These are phyloP conservation scores for Podila clonocystis DNA, from an alignment of 192 early-diverging fungal genomes.

Conservation along the genomic window DNA sequence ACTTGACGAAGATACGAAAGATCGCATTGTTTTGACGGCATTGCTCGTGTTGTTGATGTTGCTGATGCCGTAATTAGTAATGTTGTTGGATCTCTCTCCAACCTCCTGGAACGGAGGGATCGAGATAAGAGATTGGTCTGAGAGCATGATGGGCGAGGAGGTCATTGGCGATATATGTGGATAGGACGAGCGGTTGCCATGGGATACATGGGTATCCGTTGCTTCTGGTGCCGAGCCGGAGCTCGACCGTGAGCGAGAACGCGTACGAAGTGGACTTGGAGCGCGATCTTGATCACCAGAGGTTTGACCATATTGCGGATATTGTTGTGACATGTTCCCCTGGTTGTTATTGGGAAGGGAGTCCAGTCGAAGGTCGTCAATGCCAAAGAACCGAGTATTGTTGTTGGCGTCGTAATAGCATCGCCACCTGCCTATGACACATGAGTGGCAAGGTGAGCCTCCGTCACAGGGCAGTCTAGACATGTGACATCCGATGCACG, in stretches of 20 bases:
- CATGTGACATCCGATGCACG: constrained; percentile 43
- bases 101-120: constrained; percentile 48
- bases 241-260: constrained; percentile 32
- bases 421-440: constrained; percentile 19
- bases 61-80: not conserved
- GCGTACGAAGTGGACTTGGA: not conserved
- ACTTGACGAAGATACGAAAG: constrained; percentile 2
- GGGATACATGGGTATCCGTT: not conserved
- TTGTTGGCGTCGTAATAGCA: constrained; percentile 45
- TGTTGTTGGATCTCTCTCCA: not conserved
- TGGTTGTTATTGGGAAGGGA: not conserved
- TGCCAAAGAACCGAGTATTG: constrained; percentile 45
- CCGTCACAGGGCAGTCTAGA: constrained; percentile 28
- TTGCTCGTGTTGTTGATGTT: too few relatives aligned
- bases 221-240: constrained; percentile 20
- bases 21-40: not conserved
- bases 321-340: constrained; percentile 1
- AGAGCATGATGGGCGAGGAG: constrained; percentile 22
- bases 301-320: not conserved
- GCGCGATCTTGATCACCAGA: not conserved
- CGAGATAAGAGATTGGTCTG: constrained; percentile 42
- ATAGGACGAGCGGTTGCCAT: constrained; percentile 8
- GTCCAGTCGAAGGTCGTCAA: constrained; percentile 41
- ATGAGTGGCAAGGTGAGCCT: constrained; percentile 37
- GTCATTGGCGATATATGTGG: constrained; percentile 29